Evolutionary conservation across 306 rosid species (phyloP).

Genomic region (Ochetophila trinervis): DNA sequence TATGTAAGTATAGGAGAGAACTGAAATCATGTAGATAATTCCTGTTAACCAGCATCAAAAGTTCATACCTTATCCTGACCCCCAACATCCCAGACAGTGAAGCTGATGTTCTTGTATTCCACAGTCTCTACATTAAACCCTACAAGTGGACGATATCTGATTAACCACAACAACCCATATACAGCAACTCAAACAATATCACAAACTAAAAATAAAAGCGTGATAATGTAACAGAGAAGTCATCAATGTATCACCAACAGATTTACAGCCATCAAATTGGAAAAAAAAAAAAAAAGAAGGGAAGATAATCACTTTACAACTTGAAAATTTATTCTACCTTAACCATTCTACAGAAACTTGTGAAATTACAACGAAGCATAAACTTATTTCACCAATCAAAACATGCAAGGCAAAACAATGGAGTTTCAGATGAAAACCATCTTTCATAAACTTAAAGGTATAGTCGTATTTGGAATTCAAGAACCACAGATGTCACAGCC

Average conservation of each 20-base stretch:
- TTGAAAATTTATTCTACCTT: too few relatives aligned
- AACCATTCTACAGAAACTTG: too few relatives aligned
- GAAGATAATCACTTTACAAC: too few relatives aligned
- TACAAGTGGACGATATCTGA: constrained; percentile 21
- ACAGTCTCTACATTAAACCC: constrained; percentile 99
- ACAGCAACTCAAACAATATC: neutral
- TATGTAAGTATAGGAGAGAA: constrained; percentile 10
- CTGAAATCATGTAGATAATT: neutral
- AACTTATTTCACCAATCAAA: too few relatives aligned
- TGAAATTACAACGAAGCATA: too few relatives aligned
- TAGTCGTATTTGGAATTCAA: too few relatives aligned
- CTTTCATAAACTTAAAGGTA: too few relatives aligned
- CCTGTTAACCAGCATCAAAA: constrained; percentile 21
- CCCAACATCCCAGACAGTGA: constrained; percentile 99
- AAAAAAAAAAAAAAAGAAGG: too few relatives aligned
- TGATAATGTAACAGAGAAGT: neutral
- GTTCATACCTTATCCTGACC: constrained; percentile 92
- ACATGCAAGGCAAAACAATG: too few relatives aligned
- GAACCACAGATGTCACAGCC: too few relatives aligned
- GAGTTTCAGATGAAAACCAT: neutral
- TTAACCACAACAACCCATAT: constrained; percentile 1
- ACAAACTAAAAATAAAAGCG: neutral
- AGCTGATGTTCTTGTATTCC: constrained; percentile 98
- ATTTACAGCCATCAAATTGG: too few relatives aligned
- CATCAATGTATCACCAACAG: neutral